These are phyloP conservation scores for Ilyonectria mors-panacis DNA, from an alignment of 2,329 filamentous ascomycete species.

Conservation along the genomic window DNA sequence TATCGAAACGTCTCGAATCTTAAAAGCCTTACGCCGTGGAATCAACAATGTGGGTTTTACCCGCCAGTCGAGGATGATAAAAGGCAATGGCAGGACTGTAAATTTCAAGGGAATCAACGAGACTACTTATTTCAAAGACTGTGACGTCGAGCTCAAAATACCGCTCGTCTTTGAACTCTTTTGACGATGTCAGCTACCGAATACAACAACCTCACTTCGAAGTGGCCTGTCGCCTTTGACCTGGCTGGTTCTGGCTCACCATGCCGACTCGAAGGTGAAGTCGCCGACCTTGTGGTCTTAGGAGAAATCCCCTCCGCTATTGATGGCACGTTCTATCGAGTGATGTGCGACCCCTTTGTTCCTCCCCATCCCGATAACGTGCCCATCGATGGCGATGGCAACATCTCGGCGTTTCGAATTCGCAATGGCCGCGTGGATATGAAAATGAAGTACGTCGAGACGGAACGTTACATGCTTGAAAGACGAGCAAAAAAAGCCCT, in stretches of 20 bases:
- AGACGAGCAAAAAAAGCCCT: slow-evolving; percentile 52
- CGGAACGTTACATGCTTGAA: slow-evolving; percentile 58
- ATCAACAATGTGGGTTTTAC: too few relatives aligned
- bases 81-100: too few relatives aligned
- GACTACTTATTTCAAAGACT: too few relatives aligned
- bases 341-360: slow-evolving; percentile 60
- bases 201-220: slow-evolving; percentile 17
- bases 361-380: slow-evolving; percentile 53
- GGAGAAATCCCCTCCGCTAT: slow-evolving; percentile 42
- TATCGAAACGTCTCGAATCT: too few relatives aligned
- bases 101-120: too few relatives aligned
- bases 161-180: neutral
- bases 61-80: too few relatives aligned
- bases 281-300: slow-evolving; percentile 32
- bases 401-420: slow-evolving; percentile 55
- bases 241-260: slow-evolving; percentile 21
- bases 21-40: too few relatives aligned
- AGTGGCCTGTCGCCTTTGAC: slow-evolving; percentile 27
- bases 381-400: slow-evolving; percentile 58
- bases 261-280: slow-evolving; percentile 31
- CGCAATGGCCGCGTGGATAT: slow-evolving; percentile 52
- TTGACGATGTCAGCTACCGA: neutral
- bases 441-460: slow-evolving; percentile 56
- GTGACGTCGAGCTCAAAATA: neutral
- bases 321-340: slow-evolving; percentile 46